Base-by-base conservation (phyloP, 2,329 filamentous ascomycete species). In the Colletotrichum higginsianum region DNA sequence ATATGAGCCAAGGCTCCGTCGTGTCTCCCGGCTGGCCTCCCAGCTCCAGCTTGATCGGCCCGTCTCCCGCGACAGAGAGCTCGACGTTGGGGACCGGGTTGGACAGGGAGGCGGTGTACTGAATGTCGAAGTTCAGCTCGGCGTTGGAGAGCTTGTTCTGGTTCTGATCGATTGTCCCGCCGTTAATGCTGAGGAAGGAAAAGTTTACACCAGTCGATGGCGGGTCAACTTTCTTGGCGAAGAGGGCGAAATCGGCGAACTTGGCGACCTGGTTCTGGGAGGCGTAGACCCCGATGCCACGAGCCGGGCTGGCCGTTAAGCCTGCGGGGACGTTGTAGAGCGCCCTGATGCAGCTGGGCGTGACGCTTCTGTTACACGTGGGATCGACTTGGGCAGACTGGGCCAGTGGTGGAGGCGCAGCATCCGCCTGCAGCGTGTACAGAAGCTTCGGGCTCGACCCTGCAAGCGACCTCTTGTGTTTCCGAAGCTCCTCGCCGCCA, bases 1-100 rank as follows among this genome's bases (percentile, higher is more conserved):
- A 90, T 18, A 87, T 87, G 3, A 94, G 83, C 78, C 91, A 94
- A 0, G 91, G 91, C 81, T 94, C 92, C 75, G 93, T 91, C 12
- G 82, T 40, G 35, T 72, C 68, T 1, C 64, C 68, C 3, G 64
- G 57, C 16, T 44, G 15, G 2, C 52, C 53, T 8, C 64, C 68
- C 13, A 57, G 46, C 21, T 71, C 58, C 2, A 63, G 50, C 44
- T 71, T 56, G 40, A 71, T 71, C 15, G 75, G 75, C 0, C 80
- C 76, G 13, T 75, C 74, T 18, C 82, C 82, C 4, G 80, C 80
- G 0, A 79, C 77, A 11, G 81, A 71, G 61, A 78, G 76, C 47
- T 77, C 81, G 26, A 76, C 75, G 52, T 85, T 80, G 0, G 82
- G 79, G 0, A 83, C 79, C 42, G 79, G 75, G 42, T 79, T 75